Evolutionary conservation across 225 moss, liverwort and hornwort genomes (phyloP), one percentile per base, ranked within the genome.

Genomic region (Asterella californica): DNA sequence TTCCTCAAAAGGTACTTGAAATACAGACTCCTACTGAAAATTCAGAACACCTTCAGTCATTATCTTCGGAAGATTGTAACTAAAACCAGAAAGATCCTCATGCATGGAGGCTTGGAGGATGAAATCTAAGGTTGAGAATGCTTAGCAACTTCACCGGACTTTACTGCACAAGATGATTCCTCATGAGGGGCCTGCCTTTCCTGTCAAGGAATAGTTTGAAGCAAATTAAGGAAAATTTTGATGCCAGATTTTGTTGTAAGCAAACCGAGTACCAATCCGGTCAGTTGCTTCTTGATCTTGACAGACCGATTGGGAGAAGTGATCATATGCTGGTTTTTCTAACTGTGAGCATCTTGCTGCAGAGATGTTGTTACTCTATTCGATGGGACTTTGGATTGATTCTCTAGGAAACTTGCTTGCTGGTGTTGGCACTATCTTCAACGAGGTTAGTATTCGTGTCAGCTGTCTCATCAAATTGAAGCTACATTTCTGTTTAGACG

Each of bases 291-390:
- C n/a, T 47, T 4, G 47, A n/a, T 46, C 11, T 14, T 14, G 71
- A 47, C 29, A 33, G 30, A n/a, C n/a, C n/a, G n/a, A 33, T 30
- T 12, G 24, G 14, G 17, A 52, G 24, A 61, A 4, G n/a, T 27
- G n/a, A 4, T 61, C 30, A 65, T 32, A 33, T 18, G 53, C 32
- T 6, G 27, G 29, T 47, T 36, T 62, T 25, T 11, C 63, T 72
- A 21, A 66, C 2, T 1, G 42, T 15, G 49, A 46, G 62, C 21
- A 32, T 32, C 2, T 18, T 60, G 27, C 37, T 47, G 49, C n/a
- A 82, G 97, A 97, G 83, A 89, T 87, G 83, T 94, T 93, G 82
- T 90, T 97, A 80, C 83, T 97, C 79, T 97, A 97, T 79, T 94
- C 94, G 45, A 91, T 97, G 86, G 87, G 94, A 80, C 88, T 97